A percentile compares a stretch with the other conserved stretches of the same genome.
These are phyloP conservation scores for Candida sanyaensis DNA, from an alignment of 1,139 yeast genomes.

Conservation along the genomic window DNA sequence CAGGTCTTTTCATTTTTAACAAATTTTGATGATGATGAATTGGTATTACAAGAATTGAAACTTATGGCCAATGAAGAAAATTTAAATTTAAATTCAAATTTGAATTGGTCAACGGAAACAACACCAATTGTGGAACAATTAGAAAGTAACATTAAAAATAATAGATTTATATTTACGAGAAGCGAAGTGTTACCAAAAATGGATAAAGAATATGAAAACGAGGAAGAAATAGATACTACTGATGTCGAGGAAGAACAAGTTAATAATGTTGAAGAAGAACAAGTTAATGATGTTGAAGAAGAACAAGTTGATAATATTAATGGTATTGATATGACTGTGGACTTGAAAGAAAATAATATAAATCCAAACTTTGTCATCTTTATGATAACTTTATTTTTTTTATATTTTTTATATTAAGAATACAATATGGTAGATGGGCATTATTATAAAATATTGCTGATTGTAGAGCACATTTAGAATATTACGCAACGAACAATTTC, in stretches of 20 bases:
- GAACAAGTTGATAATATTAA: not conserved
- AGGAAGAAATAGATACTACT: not conserved
- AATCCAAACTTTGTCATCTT: not conserved
- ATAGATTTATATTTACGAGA: not conserved
- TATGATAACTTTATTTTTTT: not conserved
- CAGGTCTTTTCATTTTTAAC: slow-evolving; percentile 1
- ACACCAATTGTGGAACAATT: not conserved
- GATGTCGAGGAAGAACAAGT: not conserved
- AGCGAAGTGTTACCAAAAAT: not conserved
- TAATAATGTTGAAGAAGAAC: not conserved
- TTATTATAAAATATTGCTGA: too few species aligned
- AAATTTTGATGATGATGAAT: not conserved
- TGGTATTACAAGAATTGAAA: not conserved
- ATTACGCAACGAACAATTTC: too few species aligned
- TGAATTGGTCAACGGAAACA: not conserved
- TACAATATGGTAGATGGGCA: too few species aligned
- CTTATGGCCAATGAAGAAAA: too few species aligned
- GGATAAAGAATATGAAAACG: not conserved
- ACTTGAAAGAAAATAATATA: too few species aligned
- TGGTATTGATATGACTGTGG: not conserved
- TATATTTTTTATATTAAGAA: not conserved
- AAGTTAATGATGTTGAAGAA: not conserved
- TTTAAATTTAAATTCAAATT: too few species aligned
- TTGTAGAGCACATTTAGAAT: too few species aligned
- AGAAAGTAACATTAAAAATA: not conserved